Percentiles rank a stretch among this genome's conserved stretches.
These are phyloP conservation scores for Penicillium verrucosum DNA, from an alignment of 2,329 filamentous ascomycete genomes.

Conservation along the genomic window DNA sequence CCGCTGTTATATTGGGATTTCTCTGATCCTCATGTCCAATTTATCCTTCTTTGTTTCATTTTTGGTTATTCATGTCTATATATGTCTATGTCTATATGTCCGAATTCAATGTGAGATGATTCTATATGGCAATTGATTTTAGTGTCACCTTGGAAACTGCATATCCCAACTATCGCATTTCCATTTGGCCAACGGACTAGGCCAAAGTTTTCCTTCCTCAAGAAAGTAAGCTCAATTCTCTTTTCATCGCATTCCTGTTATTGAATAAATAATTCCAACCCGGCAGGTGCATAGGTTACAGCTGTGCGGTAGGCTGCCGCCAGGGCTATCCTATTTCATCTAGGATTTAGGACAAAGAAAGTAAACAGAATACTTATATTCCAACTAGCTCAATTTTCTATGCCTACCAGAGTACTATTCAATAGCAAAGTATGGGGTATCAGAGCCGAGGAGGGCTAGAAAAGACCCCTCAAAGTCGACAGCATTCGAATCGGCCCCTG, in stretches of 20 bases:
- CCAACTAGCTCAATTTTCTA: not conserved
- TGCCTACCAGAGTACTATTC: not conserved
- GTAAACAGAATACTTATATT: not conserved
- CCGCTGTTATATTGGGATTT: not conserved
- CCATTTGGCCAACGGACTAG: too few relatives aligned
- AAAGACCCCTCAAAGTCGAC: not conserved
- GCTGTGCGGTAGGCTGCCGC: not conserved
- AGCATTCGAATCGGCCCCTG: too few relatives aligned
- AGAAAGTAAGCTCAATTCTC: not conserved
- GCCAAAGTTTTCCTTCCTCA: not conserved
- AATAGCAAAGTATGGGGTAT: not conserved
- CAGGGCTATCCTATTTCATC: not conserved
- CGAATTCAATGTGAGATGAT: too few relatives aligned
- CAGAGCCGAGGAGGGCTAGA: not conserved
- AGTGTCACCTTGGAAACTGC: too few relatives aligned
- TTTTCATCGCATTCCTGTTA: not conserved
- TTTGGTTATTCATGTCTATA: not conserved
- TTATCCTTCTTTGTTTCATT: not conserved
- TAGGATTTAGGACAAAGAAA: not conserved
- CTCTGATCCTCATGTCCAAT: not conserved
- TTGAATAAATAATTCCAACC: not conserved
- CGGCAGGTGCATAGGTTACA: not conserved
- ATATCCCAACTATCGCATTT: too few relatives aligned
- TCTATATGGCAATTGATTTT: too few relatives aligned
- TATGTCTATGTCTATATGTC: too few relatives aligned